These are phyloP conservation scores for Starmerella cellae DNA, from an alignment of 805 yeast genomes.

Conservation along the genomic window DNA sequence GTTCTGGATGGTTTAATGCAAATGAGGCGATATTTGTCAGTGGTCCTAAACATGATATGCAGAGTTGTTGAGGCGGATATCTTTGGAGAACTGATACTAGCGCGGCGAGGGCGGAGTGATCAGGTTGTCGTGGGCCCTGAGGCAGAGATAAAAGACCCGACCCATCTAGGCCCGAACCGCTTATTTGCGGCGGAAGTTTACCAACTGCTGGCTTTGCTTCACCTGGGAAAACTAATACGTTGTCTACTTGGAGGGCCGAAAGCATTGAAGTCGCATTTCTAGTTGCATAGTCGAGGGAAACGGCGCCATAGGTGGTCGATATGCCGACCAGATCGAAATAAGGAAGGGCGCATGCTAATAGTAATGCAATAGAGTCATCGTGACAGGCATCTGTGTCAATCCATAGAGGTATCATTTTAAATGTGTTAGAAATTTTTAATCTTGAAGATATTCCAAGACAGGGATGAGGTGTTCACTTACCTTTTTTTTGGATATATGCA, in stretches of 20 bases:
- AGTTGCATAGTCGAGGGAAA: conserved; percentile 51
- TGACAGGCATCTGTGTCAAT: conserved; percentile 89
- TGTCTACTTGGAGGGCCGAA: conserved; percentile 38
- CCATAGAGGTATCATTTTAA: conserved; percentile 52
- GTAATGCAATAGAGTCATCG: conserved; percentile 69
- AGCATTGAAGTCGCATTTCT: conserved; percentile 53
- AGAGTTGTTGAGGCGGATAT: conserved; percentile 35
- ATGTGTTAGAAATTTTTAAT: neutral
- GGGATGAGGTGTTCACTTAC: no score
- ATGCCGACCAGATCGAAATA: conserved; percentile 48
- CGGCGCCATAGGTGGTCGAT: conserved; percentile 66
- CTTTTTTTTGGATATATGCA: neutral
- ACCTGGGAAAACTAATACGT: conserved; percentile 57
- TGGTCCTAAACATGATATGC: conserved; percentile 64
- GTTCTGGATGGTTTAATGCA: conserved; percentile 41
- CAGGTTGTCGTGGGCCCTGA: conserved; percentile 24
- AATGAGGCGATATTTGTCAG: conserved; percentile 57
- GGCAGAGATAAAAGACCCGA: conserved; percentile 45
- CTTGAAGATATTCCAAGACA: neutral
- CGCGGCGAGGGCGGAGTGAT: conserved; percentile 31
- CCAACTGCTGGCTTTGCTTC: conserved; percentile 36
- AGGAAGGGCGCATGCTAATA: conserved; percentile 50
- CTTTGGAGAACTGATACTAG: conserved; percentile 34
- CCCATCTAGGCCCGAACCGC: conserved; percentile 79
- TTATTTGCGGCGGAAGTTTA: conserved; percentile 47